Base-by-base conservation (phyloP, 176 grass and related monocot genomes). In the Triticum aestivum region DNA sequence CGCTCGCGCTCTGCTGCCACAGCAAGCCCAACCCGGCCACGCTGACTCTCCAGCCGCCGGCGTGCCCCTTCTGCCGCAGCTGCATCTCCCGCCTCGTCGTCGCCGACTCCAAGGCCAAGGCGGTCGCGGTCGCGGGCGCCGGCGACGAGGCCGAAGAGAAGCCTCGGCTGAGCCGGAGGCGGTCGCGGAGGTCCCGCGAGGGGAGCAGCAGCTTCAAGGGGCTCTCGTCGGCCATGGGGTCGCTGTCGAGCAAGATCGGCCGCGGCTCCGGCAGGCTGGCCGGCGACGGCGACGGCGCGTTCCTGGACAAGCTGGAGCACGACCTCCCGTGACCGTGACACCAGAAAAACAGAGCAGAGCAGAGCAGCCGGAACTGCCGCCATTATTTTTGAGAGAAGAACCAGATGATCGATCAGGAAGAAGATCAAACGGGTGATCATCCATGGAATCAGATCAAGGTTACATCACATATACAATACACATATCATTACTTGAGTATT, bases 1-100 rank as follows among this genome's bases (percentile, higher is more conserved):
- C 89, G 65, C 81, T 99, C 41, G 97, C 97, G 17, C 85, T 99
- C 33, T 99, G 97, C 89, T 99, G 97, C 90, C 97, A 99, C 86
- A 86, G 66, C 86, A 99, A 96, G 86, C 94, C 90, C 54, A 93
- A 91, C 72, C 88, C 94, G 52, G 59, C 80, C 4, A 94, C 87
- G 26, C 89, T 69, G 58, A 61, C 42, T 49, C 77, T 83, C 26
- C 58, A 65, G 72, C 71, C 92, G 34, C 97, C 94, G 8, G 68
- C 92, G 37, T 99, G 97, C 75, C 97, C 97, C 5, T 99, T 99
- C 88, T 99, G 97, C 89, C 91, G 97, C 66, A 86, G 92, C 90
- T 72, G 44, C 84, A 99, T 99, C 84, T 77, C 90, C n/a, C 89
- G 89, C 12, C 87, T 99, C 3, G 87, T 96, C 18, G 90, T 96